Base-by-base conservation (phyloP, 345 rosid genomes). In the Gossypium rotundifolium region DNA sequence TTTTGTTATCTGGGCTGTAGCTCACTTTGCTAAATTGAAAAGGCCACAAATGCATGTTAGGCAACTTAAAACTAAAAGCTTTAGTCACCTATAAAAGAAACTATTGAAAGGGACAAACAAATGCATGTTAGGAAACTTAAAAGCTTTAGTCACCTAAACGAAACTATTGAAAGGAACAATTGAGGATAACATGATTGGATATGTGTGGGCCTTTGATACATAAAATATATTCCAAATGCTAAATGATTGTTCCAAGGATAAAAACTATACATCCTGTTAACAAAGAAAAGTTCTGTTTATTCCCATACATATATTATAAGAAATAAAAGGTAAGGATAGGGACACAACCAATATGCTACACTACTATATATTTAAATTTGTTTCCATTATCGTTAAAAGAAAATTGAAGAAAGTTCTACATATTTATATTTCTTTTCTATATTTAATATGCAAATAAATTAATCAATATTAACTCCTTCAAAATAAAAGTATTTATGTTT, bases 141-240 rank as follows among this genome's bases (percentile, higher is more conserved):
- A 64, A 65, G 71, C 71, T 63, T 42, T 55, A 33, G 38, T 33
- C 38, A 33, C 38, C 38, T 4, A 33, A 33, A 33, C 4, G 38
- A 33, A 33, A 4, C 38, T 54, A 54, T 48, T 68, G 61, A 33
- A 71, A 57, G 60, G 12, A 58, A 65, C 46, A 67, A 51, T 73
- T 66, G 71, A 71, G 16, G 76, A 76, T 68, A 72, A 60, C 74
- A 70, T 80, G 74, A 73, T 78, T 78, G 70, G 78, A 76, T 70
- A 33, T 52, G 9, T 27, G 83, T 78, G 86, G 86, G 78, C 80
- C 86, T 77, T 77, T 59, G n/a, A 22, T 48, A 58, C 68, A 49
- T 70, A 72, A 59, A 55, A 52, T 75, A 57, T 57, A 73, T 75
- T 80, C 76, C 76, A 65, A 74, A 65, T 70, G 68, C 76, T 70